phyloP scores from a whole-genome alignment of 805 yeast genomes.

The Candida jianshihensis region DNA sequence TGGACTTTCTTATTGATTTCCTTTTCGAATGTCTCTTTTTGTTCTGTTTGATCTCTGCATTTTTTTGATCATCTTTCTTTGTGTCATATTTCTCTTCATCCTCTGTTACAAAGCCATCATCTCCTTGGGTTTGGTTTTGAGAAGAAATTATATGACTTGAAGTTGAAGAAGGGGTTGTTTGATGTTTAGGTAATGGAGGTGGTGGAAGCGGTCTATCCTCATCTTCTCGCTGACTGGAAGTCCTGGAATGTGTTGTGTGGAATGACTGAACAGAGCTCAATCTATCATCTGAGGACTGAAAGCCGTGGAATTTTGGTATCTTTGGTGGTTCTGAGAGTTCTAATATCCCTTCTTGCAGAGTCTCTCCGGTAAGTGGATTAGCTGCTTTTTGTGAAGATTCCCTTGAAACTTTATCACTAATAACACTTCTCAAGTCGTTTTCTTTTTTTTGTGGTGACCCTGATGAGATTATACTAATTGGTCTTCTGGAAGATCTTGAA shows the following conservation, averaged over 20 bases:
- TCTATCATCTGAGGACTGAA: neutral
- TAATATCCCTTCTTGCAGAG: too few species aligned
- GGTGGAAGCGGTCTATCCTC: constrained; percentile 24
- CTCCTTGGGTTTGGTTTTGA: constrained; percentile 1
- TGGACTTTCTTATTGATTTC: constrained; percentile 2
- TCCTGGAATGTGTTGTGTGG: neutral
- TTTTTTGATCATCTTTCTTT: constrained; percentile 4
- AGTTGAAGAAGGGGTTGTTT: neutral
- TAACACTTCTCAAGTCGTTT: too few species aligned
- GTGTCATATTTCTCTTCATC: constrained; percentile 12
- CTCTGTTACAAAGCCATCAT: constrained; percentile 22
- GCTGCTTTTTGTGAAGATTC: constrained; percentile 5
- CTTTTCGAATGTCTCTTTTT: constrained; percentile 1
- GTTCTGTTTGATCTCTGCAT: constrained; percentile 2
- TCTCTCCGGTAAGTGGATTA: too few species aligned
- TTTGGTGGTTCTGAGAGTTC: too few species aligned
- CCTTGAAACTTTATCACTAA: too few species aligned
- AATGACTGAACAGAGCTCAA: neutral
- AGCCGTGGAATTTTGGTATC: too few species aligned
- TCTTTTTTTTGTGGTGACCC: constrained; percentile 1
- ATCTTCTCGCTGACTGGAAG: constrained; percentile 2
- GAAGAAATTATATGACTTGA: neutral
- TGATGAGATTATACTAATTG: constrained; percentile 12
- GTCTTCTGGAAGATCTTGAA: constrained; percentile 23
- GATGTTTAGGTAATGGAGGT: constrained; percentile 22